Conservation (phyloP, 2,329 filamentous ascomycete species). For the Fusarium praegraminearum region DNA sequence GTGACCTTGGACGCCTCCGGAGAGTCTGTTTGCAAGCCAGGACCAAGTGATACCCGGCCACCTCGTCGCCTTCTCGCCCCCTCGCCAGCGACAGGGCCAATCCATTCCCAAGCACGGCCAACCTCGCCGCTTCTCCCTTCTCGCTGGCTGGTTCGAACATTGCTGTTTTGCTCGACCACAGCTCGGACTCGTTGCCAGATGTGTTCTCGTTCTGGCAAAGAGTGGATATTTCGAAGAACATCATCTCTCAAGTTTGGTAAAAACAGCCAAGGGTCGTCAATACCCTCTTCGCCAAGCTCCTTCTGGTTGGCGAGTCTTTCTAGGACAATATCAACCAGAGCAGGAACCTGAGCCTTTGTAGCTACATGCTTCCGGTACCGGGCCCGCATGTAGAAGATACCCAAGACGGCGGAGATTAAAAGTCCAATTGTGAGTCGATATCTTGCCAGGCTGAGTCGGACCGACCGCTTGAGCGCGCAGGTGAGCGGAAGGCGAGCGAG, state of each 20-base stretch:
- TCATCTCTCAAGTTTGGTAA: constrained; percentile 93
- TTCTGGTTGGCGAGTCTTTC: constrained; percentile 87
- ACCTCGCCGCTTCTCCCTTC: constrained; percentile 74
- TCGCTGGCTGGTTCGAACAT: constrained; percentile 82
- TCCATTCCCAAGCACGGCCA: constrained; percentile 77
- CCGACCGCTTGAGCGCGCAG: constrained; percentile 82
- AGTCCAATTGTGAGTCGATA: constrained; percentile 86
- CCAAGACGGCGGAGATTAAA: constrained; percentile 64
- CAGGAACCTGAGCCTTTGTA: constrained; percentile 79
- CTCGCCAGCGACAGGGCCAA: constrained; percentile 66
- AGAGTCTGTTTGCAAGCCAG: constrained; percentile 54
- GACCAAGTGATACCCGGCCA: constrained; percentile 62
- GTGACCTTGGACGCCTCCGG: constrained; percentile 44
- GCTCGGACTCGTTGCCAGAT: constrained; percentile 86
- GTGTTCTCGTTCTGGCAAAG: constrained; percentile 77
- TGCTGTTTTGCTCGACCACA: constrained; percentile 93
- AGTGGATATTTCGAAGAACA: constrained; percentile 85
- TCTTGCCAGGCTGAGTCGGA: constrained; percentile 85
- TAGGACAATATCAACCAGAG: constrained; percentile 85
- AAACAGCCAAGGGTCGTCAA: constrained; percentile 83
- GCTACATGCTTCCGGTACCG: constrained; percentile 72
- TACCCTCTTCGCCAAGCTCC: constrained; percentile 75
- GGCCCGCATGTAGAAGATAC: constrained; percentile 72
- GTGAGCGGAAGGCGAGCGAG: constrained; percentile 90
- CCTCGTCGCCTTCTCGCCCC: constrained; percentile 62